Conservation (phyloP, 257 asterid species). For the Nicotiana tomentosiformis region DNA sequence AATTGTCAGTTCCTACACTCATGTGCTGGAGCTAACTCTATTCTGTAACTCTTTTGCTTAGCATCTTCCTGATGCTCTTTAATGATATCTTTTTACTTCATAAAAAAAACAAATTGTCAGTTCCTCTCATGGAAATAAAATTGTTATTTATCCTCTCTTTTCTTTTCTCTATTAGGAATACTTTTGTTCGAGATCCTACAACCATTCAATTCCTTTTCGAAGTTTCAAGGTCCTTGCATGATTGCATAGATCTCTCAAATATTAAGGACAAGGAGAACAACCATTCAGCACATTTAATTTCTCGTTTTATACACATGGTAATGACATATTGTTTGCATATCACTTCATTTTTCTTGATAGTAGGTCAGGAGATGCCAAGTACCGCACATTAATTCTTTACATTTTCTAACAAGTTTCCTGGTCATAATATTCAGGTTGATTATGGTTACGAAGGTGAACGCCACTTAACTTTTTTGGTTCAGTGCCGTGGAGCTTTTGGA, state of each 20-base stretch:
- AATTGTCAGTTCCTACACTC: background rate
- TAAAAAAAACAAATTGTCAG: background rate
- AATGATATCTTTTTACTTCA: too few relatives aligned
- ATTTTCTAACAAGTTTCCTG: background rate
- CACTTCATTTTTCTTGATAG: constrained; percentile 13
- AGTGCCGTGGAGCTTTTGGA: constrained; percentile 81
- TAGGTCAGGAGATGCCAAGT: constrained; percentile 11
- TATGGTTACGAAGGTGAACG: constrained; percentile 50
- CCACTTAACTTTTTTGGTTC: constrained; percentile 67
- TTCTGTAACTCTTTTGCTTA: too few relatives aligned
- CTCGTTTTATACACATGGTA: constrained; percentile 69
- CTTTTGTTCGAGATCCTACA: constrained; percentile 49
- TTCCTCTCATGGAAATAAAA: background rate
- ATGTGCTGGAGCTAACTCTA: background rate
- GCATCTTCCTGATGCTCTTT: too few relatives aligned
- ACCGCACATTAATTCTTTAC: constrained; percentile 17
- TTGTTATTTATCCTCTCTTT: background rate
- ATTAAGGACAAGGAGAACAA: constrained; percentile 67
- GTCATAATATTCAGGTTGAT: constrained; percentile 53
- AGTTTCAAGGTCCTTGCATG: constrained; percentile 74
- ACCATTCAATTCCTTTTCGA: constrained; percentile 66
- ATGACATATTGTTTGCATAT: constrained; percentile 14
- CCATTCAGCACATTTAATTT: constrained; percentile 51
- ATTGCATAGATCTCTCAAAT: constrained; percentile 56
- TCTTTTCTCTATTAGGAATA: constrained; percentile 32